These are phyloP conservation scores for Wickerhamomyces sydowiorum DNA, from an alignment of 805 yeast species.

Conservation along the genomic window DNA sequence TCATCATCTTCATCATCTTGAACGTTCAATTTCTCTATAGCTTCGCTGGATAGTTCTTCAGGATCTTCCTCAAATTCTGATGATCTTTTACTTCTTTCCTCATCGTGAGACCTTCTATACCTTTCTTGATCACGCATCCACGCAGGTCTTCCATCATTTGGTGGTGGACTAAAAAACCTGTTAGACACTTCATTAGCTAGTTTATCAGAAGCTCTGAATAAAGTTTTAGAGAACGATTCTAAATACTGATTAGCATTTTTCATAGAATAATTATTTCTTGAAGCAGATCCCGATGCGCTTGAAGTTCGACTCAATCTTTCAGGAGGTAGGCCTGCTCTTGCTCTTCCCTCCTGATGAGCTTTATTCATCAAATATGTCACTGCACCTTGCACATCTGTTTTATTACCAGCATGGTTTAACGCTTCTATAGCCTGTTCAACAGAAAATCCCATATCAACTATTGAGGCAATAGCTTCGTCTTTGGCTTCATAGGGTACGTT, in stretches of 20 bases:
- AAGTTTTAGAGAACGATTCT: slow-evolving; percentile 13
- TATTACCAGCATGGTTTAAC: slow-evolving; percentile 41
- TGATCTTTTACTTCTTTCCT: slow-evolving; percentile 35
- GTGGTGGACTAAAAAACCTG: slow-evolving; percentile 16
- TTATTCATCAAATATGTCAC: slow-evolving; percentile 59
- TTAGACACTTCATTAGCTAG: slow-evolving; percentile 25
- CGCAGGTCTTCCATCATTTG: slow-evolving; percentile 44
- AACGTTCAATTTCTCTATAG: slow-evolving; percentile 7
- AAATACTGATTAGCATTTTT: slow-evolving; percentile 15
- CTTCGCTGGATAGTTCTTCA: slow-evolving; percentile 33
- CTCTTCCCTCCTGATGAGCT: slow-evolving; percentile 40
- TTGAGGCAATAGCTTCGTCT: slow-evolving; percentile 56
- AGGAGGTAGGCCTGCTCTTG: slow-evolving; percentile 19
- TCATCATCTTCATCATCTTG: not conserved
- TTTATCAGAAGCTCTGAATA: slow-evolving; percentile 19
- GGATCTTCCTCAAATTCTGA: slow-evolving; percentile 41
- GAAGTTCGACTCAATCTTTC: slow-evolving; percentile 3
- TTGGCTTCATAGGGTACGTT: slow-evolving; percentile 15
- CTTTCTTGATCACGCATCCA: slow-evolving; percentile 66
- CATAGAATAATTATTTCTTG: not conserved
- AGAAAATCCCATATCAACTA: slow-evolving; percentile 77
- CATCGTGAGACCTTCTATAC: slow-evolving; percentile 40
- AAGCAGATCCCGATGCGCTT: slow-evolving; percentile 9
- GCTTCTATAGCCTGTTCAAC: slow-evolving; percentile 57
- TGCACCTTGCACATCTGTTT: slow-evolving; percentile 58